Evolutionary conservation across 176 grass and related monocot species (phyloP).

Genomic region (Chrysopogon serrulatus): DNA sequence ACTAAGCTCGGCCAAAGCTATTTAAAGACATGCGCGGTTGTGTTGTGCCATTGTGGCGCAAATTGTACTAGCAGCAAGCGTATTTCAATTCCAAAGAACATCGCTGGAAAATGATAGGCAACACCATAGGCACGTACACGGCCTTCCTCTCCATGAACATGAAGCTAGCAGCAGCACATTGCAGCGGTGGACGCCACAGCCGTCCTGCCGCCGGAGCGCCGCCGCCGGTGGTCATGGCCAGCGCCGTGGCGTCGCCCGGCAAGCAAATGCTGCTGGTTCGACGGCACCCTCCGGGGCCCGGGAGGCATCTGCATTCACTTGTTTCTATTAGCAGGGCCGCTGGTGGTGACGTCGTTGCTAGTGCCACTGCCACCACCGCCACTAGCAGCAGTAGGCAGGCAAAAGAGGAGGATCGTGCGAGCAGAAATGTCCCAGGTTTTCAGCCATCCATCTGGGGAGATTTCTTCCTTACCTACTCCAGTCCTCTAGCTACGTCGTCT

Average conservation of each 20-base stretch:
- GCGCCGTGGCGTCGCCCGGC: background rate
- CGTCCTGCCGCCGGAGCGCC: background rate
- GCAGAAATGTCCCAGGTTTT: background rate
- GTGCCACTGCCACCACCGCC: background rate
- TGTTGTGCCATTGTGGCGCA: too few species aligned
- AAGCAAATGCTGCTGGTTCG: background rate
- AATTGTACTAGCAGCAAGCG: too few species aligned
- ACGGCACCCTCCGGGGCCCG: background rate
- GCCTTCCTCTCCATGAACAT: background rate
- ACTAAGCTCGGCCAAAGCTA: too few species aligned
- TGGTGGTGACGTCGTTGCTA: background rate
- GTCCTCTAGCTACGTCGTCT: background rate
- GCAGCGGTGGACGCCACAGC: background rate
- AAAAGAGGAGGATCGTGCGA: background rate
- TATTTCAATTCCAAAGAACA: background rate
- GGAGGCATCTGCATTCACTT: background rate
- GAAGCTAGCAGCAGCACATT: background rate
- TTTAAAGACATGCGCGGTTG: too few species aligned
- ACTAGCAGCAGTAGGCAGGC: background rate
- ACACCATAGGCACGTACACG: background rate
- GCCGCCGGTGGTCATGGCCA: background rate
- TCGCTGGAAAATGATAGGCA: background rate
- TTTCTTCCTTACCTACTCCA: conserved; percentile 8
- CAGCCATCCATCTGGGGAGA: conserved; percentile 3
- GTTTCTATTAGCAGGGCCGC: background rate